These are phyloP conservation scores for Coffea humblotiana DNA, from an alignment of 305 asterid genomes.

Conservation along the genomic window DNA sequence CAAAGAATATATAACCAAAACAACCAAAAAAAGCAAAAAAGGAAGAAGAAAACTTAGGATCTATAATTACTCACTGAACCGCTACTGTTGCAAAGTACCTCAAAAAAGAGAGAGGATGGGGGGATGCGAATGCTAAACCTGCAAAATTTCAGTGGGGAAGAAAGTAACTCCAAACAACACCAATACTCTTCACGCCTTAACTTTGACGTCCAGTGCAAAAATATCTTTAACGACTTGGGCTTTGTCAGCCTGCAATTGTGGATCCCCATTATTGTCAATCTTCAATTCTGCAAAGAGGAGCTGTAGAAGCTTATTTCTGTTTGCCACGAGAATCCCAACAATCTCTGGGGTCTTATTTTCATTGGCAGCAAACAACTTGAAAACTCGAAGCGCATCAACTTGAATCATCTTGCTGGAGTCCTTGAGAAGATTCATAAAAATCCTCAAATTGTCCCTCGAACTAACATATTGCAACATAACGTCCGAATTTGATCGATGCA, in stretches of 20 bases:
- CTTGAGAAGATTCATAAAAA: conserved; percentile 82
- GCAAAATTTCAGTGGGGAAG: neutral
- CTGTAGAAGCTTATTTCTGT: conserved; percentile 89
- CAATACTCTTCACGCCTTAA: conserved; percentile 23
- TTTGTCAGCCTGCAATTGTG: conserved; percentile 92
- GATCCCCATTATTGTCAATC: conserved; percentile 90
- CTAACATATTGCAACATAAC: conserved; percentile 84
- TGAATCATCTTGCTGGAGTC: neutral
- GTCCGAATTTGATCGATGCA: conserved; percentile 88
- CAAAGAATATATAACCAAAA: too few relatives aligned
- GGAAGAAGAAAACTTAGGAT: too few relatives aligned
- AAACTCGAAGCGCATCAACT: conserved; percentile 94
- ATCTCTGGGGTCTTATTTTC: conserved; percentile 88
- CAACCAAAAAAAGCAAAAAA: too few relatives aligned
- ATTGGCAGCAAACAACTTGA: conserved; percentile 89
- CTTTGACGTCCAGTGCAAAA: conserved; percentile 80
- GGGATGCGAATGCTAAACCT: too few relatives aligned
- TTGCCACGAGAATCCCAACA: conserved; percentile 73
- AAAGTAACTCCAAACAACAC: conserved; percentile 6
- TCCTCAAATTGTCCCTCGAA: conserved; percentile 88
- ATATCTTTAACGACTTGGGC: conserved; percentile 94
- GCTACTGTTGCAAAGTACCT: neutral
- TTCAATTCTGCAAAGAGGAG: conserved; percentile 79
- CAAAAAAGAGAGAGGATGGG: neutral
- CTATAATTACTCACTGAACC: neutral